Base-by-base conservation (phyloP, 2,329 filamentous ascomycete genomes). In the Hymenoscyphus occultus region DNA sequence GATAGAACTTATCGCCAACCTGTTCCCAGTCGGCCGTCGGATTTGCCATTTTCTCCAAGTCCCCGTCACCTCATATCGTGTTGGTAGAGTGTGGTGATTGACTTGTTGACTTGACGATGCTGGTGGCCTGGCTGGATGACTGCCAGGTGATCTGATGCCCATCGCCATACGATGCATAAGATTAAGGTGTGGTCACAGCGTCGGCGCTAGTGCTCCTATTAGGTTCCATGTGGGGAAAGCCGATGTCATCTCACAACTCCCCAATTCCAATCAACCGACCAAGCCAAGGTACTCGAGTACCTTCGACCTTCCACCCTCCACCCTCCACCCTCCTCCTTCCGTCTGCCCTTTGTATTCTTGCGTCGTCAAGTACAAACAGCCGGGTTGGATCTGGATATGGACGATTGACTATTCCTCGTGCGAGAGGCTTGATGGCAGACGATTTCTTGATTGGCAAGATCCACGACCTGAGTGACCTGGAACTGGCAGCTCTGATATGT, bases 1-100 rank as follows among this genome's bases (percentile, higher is more conserved):
- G 91, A 81, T 98, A 99, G 83, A 96, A 98, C 74, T 87, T 90
- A 78, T 96, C 91, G 76, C 92, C 95, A 71, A 98, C 87, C 78
- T 87, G 90, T 82, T 97, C 93, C 95, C 95, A 99, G 78, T 94
- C 92, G 73, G 92, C 90, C 60, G 74, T 76, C 16, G 74, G 74
- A 70, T 74, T 76, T 58, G 72, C 70, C 74, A 75, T 76, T 28
- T 39, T 69, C 54, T 14, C 54, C 14, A 5, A 31, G 54, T 39
- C 22, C 42, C 35, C 51, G 16, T 67, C 59, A 69, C 64, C 64
- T 70, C 69, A 71, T 72, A 51, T 57, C 66, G 61, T 32, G 31
- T 16, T 59, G 58, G 16, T 56, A 60, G 35, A 35, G 45, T 45
- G 7, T 39, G 40, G 14, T 65, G 56, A 22, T 59, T 51, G 39